Evolutionary conservation across 441 rosid species (phyloP), one percentile per base, ranked within the genome.

Genomic region (Breynia disticha): DNA sequence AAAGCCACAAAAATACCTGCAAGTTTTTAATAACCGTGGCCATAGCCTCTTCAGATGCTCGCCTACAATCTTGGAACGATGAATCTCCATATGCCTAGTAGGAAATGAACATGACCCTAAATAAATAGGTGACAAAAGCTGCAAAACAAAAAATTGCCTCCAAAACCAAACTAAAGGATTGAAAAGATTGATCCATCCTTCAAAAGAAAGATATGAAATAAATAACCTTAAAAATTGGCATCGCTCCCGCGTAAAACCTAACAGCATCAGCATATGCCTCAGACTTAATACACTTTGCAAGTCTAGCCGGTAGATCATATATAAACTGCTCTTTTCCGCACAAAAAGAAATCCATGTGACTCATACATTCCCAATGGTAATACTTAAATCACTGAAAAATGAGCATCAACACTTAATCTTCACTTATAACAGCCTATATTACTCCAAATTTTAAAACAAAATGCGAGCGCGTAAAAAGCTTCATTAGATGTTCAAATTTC

Each of bases 251-350:
- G 50, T 86, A 93, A 71, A 84, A 89, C 75, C 81, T 86, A 67
- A 93, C 96, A 51, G 99, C 99, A 81, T 89, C 96, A 16, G 86
- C 90, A 71, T 89, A 93, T 42, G 84, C 78, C 75, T 93, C 95
- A 32, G 90, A 78, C 72, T 89, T 81, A 61, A 86, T 86, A 70
- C 95, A 93, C 56, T 83, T 93, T 68, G 79, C 85, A 67, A 93
- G 99, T 74, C 93, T 82, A 64, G 90, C 85, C 12, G 99, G 99
- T 66, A 93, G 84, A 79, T 93, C 99, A 70, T 86, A 93, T 62
- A 89, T 89, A 84, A 93, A 84, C 99, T 93, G 96, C 81, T 67
- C 93, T 77, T 81, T 73, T 72, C 75, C 56, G 72, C 55, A 67
- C n/a, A 80, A n/a, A 75, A 71, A 49, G 62, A 71, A 63, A 57